Evolutionary conservation across 179 eudicot species (phyloP).

Genomic region (Silene noctiflora): DNA sequence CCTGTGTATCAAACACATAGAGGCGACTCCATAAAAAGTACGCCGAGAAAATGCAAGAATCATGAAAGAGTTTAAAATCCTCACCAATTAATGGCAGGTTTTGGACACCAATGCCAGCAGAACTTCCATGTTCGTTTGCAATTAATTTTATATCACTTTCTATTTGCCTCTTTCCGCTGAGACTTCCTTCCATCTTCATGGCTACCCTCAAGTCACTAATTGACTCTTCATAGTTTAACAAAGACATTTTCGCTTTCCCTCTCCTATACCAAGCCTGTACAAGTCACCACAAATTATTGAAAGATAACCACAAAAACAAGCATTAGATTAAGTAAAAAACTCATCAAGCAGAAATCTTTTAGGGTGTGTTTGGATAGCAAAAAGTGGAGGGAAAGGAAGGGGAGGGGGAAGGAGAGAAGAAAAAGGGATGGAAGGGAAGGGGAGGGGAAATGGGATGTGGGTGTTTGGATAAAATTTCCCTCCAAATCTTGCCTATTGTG

Average conservation of each 20-base stretch:
- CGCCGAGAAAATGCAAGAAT: conserved; percentile 7
- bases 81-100: conserved; percentile 31
- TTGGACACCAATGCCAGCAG: conserved; percentile 24
- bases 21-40: neutral
- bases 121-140: conserved; percentile 22
- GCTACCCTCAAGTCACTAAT: conserved; percentile 54
- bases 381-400: too few species aligned
- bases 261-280: conserved; percentile 94
- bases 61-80: conserved; percentile 17
- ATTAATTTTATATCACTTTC: conserved; percentile 50
- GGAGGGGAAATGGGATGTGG: too few species aligned
- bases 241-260: conserved; percentile 69
- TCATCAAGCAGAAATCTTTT: neutral
- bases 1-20: neutral
- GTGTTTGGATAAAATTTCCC: too few species aligned
- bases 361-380: too few species aligned
- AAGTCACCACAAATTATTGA: conserved; percentile 45
- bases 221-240: conserved; percentile 61
- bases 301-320: neutral
- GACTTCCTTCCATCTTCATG: conserved; percentile 51
- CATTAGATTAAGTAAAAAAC: neutral
- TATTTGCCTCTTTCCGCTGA: conserved; percentile 67
- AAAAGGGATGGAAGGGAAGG: too few species aligned
- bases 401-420: too few species aligned
- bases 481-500: too few species aligned